Evolutionary conservation across 169 alveolate genomes (phyloP), one percentile per base, ranked within the genome.

Genomic region (Plasmodium vivax): DNA sequence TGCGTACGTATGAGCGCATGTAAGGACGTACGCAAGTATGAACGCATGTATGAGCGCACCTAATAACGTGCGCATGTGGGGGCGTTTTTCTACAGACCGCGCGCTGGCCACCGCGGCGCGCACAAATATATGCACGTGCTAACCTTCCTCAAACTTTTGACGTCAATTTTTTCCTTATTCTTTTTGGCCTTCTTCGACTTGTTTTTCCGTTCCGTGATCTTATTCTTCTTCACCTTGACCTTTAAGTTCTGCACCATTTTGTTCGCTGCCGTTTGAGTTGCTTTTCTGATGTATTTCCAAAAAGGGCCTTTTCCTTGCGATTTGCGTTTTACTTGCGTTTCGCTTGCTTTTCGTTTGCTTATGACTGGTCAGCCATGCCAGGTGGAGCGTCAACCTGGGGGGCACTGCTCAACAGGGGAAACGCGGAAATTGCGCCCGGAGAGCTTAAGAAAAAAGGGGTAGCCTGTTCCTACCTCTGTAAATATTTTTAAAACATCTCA

Each of bases 71-170:
- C 27, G 27, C 12, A 81, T 81, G 43, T 12, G 23, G 23, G 27
- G 2, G 62, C 62, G 4, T 12, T 14, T 51, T 51, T 51, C 12
- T 14, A 23, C 77, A 23, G 16, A 9, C 5, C 77, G 27, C 38
- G 77, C 77, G 6, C n/a, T 47, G 62, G 62, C 62, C 62, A 51
- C 38, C n/a, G 6, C 8, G 19, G 43, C 43, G 19, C 43, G 19
- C 81, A 12, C n/a, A 72, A 72, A 72, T 72, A 72, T 72, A 34
- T 32, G 62, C 12, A 16, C 36, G 12, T 75, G 12, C 56, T 77
- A 51, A 85, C 93, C 85, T 85, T 85, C 45, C 93, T 85, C 71
- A 85, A 85, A 77, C 87, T 85, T 85, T 85, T 85, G 43, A 85
- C 93, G 41, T 38, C 82, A n/a, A 85, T 19, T 77, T 75, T 85